Evolutionary conservation across 2,329 filamentous ascomycete genomes (phyloP).

Genomic region (Corinectria fuckeliana): DNA sequence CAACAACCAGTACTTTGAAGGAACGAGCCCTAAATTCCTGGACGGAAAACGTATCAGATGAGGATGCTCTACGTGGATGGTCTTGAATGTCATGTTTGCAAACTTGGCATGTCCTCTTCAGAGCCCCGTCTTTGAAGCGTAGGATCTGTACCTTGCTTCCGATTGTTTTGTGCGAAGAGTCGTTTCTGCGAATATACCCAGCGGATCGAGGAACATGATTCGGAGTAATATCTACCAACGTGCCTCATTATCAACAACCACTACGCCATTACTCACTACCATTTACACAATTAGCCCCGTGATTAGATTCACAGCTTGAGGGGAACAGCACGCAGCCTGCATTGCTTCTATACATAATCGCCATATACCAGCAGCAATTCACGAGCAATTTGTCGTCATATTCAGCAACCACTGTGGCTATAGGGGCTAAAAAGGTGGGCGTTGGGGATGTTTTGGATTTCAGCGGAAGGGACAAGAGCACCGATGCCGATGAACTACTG

Average conservation of each 20-base stretch:
- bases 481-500: background rate
- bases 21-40: conserved; percentile 58
- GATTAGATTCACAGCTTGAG: background rate
- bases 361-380: background rate
- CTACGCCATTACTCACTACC: conserved; percentile 13
- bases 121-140: background rate
- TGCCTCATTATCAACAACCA: conserved; percentile 12
- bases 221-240: conserved; percentile 16
- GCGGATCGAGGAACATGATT: conserved; percentile 28
- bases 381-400: conserved; percentile 5
- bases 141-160: background rate
- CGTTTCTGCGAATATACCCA: conserved; percentile 37
- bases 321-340: background rate
- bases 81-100: background rate
- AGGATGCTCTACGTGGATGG: background rate
- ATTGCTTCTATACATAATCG: background rate
- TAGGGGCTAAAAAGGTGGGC: conserved; percentile 17
- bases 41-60: conserved; percentile 59
- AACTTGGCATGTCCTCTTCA: background rate
- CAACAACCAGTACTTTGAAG: conserved; percentile 57
- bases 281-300: conserved; percentile 5
- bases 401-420: conserved; percentile 17
- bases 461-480: background rate
- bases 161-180: conserved; percentile 19
- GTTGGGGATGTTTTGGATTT: conserved; percentile 16